Base-by-base conservation (phyloP, 1,284 basidiomycete species). In the Lentinula novae-zelandiae region DNA sequence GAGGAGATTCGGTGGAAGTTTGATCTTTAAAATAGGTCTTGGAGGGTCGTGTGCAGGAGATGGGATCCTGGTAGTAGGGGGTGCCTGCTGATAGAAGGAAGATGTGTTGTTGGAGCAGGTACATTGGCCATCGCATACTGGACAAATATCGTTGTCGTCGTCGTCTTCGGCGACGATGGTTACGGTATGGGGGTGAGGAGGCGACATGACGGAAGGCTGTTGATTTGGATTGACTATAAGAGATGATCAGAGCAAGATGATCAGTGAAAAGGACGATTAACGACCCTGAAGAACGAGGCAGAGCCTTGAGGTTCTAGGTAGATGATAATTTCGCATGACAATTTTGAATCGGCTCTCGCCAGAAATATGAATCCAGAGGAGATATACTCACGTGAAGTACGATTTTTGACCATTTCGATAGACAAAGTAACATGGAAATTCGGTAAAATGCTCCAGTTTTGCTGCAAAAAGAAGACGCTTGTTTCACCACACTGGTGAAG, bases 101-200 rank as follows among this genome's bases (percentile, higher is more conserved):
- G 55, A 61, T 51, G 59, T 62, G 49, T 62, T 52, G 27, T 60
- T 54, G 22, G 65, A 62, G 60, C 90, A 92, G 40, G 87, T 91
- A 77, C 90, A 92, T 69, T 90, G 86, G 70, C 87, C 86, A 80
- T 91, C 90, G 88, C 90, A 92, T 65, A 92, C 88, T 17, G 88
- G 89, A 73, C 90, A 92, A 64, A 92, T 90, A 72, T 90, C 86
- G 83, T 84, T 82, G 79, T 91, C 88, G 71, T 89, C 86, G 76
- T 84, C 82, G 74, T 82, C 81, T 73, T 78, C 76, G 70, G 69
- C 72, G 73, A 67, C 69, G 72, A 67, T 67, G 79, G 72, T 82
- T 80, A 82, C 72, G 78, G 82, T 86, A 85, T 84, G 77, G 79
- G 83, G 72, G 77, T 82, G 80, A 84, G 84, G 74, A 84, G 79